Percentiles rank a stretch among this genome's conserved stretches.
phyloP scores from a whole-genome alignment of 202 grass and related monocot species.

The Carex arenaria region DNA sequence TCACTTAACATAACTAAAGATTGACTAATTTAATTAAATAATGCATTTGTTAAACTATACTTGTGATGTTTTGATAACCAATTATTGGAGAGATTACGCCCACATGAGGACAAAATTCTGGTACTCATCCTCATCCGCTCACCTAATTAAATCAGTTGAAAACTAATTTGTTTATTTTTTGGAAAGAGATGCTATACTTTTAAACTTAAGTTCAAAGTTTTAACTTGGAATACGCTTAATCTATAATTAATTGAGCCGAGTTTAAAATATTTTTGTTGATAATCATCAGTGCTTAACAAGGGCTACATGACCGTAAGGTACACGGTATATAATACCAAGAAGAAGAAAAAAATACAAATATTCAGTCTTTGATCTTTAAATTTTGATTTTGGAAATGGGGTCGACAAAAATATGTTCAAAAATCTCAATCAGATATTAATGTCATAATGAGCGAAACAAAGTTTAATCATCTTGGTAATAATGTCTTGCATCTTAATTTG shows the following conservation, averaged over 20 bases:
- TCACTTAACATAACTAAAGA: constrained; percentile 9
- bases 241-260: not conserved
- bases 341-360: not conserved
- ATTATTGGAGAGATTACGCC: constrained; percentile 12
- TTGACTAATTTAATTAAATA: constrained; percentile 20
- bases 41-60: constrained; percentile 7
- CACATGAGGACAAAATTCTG: not conserved
- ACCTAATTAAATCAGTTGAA: not conserved
- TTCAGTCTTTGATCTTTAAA: not conserved
- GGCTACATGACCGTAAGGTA: not conserved
- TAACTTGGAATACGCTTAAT: not conserved
- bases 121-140: constrained; percentile 4
- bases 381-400: not conserved
- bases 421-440: not conserved
- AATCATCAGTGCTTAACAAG: not conserved
- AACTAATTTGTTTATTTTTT: not conserved
- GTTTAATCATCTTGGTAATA: not conserved
- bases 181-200: not conserved
- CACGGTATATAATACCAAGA: too few relatives aligned
- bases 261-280: not conserved
- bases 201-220: not conserved
- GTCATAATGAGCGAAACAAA: not conserved
- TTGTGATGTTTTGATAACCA: not conserved
- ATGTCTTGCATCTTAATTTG: not conserved
- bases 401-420: not conserved